These are phyloP conservation scores for Aquilaria agallochum DNA, from an alignment of 441 rosid genomes.

Conservation along the genomic window DNA sequence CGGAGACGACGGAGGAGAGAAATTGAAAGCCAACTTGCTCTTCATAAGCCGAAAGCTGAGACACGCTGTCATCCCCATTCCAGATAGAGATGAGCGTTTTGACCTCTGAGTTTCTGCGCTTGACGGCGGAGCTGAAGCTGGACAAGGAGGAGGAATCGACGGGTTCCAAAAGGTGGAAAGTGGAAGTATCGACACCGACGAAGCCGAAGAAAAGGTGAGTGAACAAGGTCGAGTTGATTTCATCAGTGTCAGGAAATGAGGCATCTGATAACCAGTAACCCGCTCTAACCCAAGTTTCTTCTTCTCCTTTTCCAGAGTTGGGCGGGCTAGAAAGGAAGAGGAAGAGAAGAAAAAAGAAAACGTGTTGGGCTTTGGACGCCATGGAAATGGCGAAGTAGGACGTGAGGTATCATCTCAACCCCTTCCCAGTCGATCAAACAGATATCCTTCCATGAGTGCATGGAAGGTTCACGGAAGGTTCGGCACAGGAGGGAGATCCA, in stretches of 20 bases:
- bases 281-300: too few relatives aligned
- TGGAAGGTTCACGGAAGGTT: too few relatives aligned
- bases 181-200: conserved; percentile 24
- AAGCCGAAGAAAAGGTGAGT: conserved; percentile 40
- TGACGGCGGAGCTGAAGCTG: conserved; percentile 21
- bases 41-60: neutral
- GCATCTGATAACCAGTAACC: neutral
- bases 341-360: too few relatives aligned
- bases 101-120: conserved; percentile 32
- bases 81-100: conserved; percentile 30
- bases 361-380: too few relatives aligned
- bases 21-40: conserved; percentile 1
- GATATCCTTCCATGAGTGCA: too few relatives aligned
- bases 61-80: conserved; percentile 20
- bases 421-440: neutral
- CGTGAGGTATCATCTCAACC: too few relatives aligned
- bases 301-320: too few relatives aligned
- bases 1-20: conserved; percentile 37
- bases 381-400: too few relatives aligned
- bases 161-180: conserved; percentile 18
- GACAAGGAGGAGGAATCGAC: conserved; percentile 16
- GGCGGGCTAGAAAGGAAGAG: too few relatives aligned
- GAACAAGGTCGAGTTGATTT: conserved; percentile 30
- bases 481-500: too few relatives aligned
- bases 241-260: neutral